Conservation (phyloP, 768 basidiomycete species). For the Pleurotus sapidus region DNA sequence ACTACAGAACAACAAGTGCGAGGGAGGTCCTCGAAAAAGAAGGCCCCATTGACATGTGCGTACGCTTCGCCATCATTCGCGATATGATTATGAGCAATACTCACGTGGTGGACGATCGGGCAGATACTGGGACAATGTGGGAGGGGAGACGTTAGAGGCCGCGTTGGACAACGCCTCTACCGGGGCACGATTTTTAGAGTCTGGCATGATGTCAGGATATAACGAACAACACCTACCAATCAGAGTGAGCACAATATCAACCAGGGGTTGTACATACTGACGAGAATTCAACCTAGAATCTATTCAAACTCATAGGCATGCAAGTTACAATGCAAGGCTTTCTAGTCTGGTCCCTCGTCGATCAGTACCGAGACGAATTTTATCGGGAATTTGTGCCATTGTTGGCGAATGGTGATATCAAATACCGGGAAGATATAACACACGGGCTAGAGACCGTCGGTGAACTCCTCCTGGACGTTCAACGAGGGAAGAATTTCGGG, state of each 20-base stretch:
- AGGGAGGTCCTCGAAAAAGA: slow-evolving; percentile 40
- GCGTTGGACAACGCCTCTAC: slow-evolving; percentile 31
- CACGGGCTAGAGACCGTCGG: slow-evolving; percentile 26
- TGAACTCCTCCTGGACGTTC: slow-evolving; percentile 26
- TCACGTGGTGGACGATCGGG: background rate
- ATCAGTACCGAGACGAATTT: slow-evolving; percentile 28
- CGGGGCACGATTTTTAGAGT: slow-evolving; percentile 33
- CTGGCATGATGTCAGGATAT: slow-evolving; percentile 24
- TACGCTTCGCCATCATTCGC: too few species aligned
- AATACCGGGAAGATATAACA: slow-evolving; percentile 28
- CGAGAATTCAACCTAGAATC: slow-evolving; percentile 20
- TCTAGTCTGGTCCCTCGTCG: slow-evolving; percentile 15
- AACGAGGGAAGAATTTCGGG: slow-evolving; percentile 29
- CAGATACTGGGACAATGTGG: slow-evolving; percentile 34
- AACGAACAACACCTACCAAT: slow-evolving; percentile 5
- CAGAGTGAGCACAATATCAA: slow-evolving; percentile 10
- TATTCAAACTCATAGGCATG: slow-evolving; percentile 27
- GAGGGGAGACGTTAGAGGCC: slow-evolving; percentile 40
- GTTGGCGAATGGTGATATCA: slow-evolving; percentile 26
- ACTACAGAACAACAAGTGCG: slow-evolving; percentile 48
- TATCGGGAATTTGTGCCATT: slow-evolving; percentile 23
- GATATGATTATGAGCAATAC: background rate
- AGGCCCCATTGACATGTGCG: slow-evolving; percentile 25
- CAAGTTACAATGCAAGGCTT: slow-evolving; percentile 38
- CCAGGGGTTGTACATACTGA: background rate